A percentile compares a stretch with the other conserved stretches of the same genome.
Evolutionary conservation across 768 basidiomycete species (phyloP).

Genomic region (Mycena indigotica): DNA sequence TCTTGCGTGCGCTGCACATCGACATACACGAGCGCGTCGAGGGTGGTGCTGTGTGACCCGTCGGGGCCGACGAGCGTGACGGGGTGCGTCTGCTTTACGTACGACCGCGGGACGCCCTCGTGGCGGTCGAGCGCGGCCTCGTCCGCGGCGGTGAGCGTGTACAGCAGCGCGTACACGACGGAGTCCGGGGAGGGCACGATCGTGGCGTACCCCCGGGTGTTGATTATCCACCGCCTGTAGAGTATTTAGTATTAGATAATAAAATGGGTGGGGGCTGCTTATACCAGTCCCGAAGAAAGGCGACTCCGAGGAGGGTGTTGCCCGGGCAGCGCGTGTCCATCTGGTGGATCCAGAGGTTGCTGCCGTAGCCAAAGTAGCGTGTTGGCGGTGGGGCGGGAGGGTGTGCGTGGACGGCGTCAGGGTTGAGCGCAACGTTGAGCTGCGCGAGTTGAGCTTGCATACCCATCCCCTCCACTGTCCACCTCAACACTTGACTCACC

Average conservation of each 20-base stretch:
- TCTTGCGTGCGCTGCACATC: conserved; percentile 30
- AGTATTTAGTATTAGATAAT: neutral
- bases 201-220: conserved; percentile 46
- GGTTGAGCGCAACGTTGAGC: too few relatives aligned
- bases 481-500: too few relatives aligned
- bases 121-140: conserved; percentile 46
- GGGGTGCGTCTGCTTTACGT: conserved; percentile 38
- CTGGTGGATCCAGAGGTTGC: conserved; percentile 52
- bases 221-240: conserved; percentile 53
- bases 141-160: conserved; percentile 42
- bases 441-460: too few relatives aligned
- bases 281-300: conserved; percentile 43
- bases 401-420: too few relatives aligned
- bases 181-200: conserved; percentile 44
- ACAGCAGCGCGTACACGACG: conserved; percentile 46
- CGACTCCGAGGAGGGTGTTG: conserved; percentile 43
- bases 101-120: conserved; percentile 41
- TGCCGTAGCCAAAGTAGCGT: conserved; percentile 56
- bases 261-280: conserved; percentile 19
- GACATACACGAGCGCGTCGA: conserved; percentile 45
- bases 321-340: conserved; percentile 52
- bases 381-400: too few relatives aligned
- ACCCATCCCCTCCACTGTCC: too few relatives aligned
- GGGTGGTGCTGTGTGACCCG: conserved; percentile 13
- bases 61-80: conserved; percentile 27